A percentile compares a stretch with the other conserved stretches of the same genome.
phyloP scores from a whole-genome alignment of 306 rosid genomes.

The Dryas octopetala region DNA sequence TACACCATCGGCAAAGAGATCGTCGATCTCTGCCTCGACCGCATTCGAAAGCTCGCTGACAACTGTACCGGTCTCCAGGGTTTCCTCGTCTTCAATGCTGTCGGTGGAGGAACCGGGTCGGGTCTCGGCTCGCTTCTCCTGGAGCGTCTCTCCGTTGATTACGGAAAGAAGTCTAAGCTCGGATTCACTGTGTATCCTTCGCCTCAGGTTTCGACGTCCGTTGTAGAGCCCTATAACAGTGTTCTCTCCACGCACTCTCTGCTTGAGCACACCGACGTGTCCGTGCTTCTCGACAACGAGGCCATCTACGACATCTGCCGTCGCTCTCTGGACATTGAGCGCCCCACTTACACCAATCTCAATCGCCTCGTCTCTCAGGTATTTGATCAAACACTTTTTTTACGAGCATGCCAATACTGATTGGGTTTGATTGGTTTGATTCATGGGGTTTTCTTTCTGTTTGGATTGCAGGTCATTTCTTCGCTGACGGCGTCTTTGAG shows the following conservation, averaged over 20 bases:
- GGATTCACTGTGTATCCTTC: constrained; percentile 90
- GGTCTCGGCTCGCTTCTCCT: constrained; percentile 77
- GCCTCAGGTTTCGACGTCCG: constrained; percentile 86
- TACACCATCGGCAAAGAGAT: constrained; percentile 87
- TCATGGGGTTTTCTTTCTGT: not conserved
- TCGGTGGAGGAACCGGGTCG: constrained; percentile 89
- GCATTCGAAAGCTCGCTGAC: constrained; percentile 78
- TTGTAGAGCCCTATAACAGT: constrained; percentile 88
- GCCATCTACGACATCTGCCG: constrained; percentile 89
- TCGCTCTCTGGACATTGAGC: constrained; percentile 76
- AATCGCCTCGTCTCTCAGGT: constrained; percentile 88
- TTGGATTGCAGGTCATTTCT: constrained; percentile 61
- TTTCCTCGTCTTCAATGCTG: constrained; percentile 84
- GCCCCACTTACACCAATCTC: constrained; percentile 87
- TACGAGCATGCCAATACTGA: not conserved
- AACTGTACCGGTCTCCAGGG: constrained; percentile 92
- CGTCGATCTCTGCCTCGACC: constrained; percentile 87
- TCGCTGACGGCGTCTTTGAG: constrained; percentile 87
- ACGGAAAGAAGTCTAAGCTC: constrained; percentile 73
- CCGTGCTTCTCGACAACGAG: constrained; percentile 76
- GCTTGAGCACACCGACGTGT: constrained; percentile 82
- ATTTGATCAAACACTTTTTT: not conserved
- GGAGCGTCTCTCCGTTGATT: constrained; percentile 86
- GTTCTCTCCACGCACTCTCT: constrained; percentile 91
- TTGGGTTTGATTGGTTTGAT: not conserved